Percentiles rank a stretch among this genome's conserved stretches.
These are phyloP conservation scores for Xylaria sp. DNA, from an alignment of 2,329 filamentous ascomycete genomes.

Conservation along the genomic window DNA sequence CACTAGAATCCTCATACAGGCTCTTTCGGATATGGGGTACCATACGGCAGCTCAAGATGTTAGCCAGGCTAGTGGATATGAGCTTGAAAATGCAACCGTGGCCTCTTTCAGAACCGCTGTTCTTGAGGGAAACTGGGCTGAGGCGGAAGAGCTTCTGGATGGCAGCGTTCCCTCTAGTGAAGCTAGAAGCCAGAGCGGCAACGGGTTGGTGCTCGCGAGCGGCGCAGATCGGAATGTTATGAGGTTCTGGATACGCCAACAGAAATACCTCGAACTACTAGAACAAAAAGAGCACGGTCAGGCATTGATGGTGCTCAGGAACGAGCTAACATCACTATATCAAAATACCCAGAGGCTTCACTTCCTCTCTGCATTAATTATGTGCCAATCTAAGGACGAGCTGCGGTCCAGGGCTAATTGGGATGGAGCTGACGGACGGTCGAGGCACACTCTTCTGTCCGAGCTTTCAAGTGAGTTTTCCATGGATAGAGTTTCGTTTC, in stretches of 20 bases:
- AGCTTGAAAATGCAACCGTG: slow-evolving; percentile 87
- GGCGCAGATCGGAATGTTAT: slow-evolving; percentile 82
- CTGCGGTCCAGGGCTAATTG: slow-evolving; percentile 81
- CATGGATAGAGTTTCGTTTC: neutral
- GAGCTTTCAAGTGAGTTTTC: slow-evolving; percentile 79
- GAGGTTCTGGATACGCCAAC: slow-evolving; percentile 88
- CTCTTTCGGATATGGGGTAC: slow-evolving; percentile 89
- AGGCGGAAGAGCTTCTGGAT: slow-evolving; percentile 85
- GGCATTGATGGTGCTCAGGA: slow-evolving; percentile 85
- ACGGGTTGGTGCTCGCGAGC: slow-evolving; percentile 78
- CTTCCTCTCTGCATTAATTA: slow-evolving; percentile 87
- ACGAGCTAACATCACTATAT: slow-evolving; percentile 87
- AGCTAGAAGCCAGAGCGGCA: slow-evolving; percentile 50
- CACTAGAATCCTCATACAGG: slow-evolving; percentile 91
- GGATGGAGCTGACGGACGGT: slow-evolving; percentile 83
- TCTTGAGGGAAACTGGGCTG: slow-evolving; percentile 80
- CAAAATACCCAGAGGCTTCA: slow-evolving; percentile 82
- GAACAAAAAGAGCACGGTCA: slow-evolving; percentile 78
- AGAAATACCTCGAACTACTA: slow-evolving; percentile 93
- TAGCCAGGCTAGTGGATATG: slow-evolving; percentile 83
- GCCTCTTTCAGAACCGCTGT: slow-evolving; percentile 87
- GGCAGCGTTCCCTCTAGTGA: slow-evolving; percentile 58
- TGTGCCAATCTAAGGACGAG: slow-evolving; percentile 84
- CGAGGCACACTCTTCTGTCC: slow-evolving; percentile 78
- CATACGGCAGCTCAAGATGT: slow-evolving; percentile 78